Evolutionary conservation across 805 yeast genomes (phyloP).

Genomic region (Metschnikowia peoriensis): DNA sequence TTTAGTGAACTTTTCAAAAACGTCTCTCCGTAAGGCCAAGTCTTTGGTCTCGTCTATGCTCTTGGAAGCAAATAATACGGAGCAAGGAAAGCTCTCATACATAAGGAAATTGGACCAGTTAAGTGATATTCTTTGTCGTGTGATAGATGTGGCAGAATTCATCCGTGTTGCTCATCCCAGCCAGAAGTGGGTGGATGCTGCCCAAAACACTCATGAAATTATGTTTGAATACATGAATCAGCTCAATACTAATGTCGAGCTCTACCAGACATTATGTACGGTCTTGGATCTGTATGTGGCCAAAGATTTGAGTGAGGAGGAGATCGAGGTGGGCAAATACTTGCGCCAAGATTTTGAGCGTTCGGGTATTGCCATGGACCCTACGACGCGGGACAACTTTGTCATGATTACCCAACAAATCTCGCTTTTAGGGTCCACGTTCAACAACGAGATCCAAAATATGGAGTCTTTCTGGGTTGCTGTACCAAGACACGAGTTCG

Average conservation of each 20-base stretch:
- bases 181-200: slow-evolving; percentile 65
- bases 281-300: slow-evolving; percentile 40
- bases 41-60: slow-evolving; percentile 57
- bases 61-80: slow-evolving; percentile 32
- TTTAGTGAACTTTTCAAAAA: slow-evolving; percentile 59
- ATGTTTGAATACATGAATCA: slow-evolving; percentile 94
- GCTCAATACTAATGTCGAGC: slow-evolving; percentile 75
- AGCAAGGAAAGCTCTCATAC: slow-evolving; percentile 46
- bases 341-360: slow-evolving; percentile 82
- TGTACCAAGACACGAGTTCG: slow-evolving; percentile 30
- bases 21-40: slow-evolving; percentile 66
- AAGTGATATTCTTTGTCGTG: slow-evolving; percentile 86
- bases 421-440: slow-evolving; percentile 77
- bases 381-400: slow-evolving; percentile 61
- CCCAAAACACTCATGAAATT: slow-evolving; percentile 82
- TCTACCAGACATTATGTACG: slow-evolving; percentile 58
- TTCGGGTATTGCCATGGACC: slow-evolving; percentile 83
- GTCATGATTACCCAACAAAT: slow-evolving; percentile 78
- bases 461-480: slow-evolving; percentile 38
- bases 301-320: slow-evolving; percentile 61
- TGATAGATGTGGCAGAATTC: slow-evolving; percentile 91
- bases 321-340: slow-evolving; percentile 75
- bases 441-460: slow-evolving; percentile 49
- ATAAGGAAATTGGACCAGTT: slow-evolving; percentile 72
- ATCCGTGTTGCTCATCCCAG: slow-evolving; percentile 86